A percentile compares a stretch with the other conserved stretches of the same genome.
phyloP scores from a whole-genome alignment of 768 basidiomycete genomes.

The Nidularia sp. region DNA sequence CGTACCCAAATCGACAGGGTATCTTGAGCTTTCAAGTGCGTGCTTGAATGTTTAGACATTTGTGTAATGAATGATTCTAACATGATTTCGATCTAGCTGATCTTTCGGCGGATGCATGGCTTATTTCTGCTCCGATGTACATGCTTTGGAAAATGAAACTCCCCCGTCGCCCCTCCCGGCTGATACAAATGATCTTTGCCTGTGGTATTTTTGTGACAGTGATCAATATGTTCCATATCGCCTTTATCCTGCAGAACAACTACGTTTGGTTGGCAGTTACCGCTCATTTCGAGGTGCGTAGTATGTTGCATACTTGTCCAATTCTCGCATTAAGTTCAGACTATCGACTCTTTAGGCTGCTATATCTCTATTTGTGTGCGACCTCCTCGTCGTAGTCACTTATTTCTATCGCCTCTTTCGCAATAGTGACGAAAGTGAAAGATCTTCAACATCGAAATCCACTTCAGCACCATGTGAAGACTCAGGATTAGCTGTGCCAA shows the following conservation, averaged over 20 bases:
- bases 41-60: background rate
- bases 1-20: background rate
- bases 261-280: background rate
- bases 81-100: background rate
- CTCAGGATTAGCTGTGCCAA: too few species aligned
- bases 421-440: too few species aligned
- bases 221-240: slow-evolving; percentile 5
- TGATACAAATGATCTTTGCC: slow-evolving; percentile 5
- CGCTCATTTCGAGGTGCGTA: slow-evolving; percentile 5
- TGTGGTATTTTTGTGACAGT: slow-evolving; percentile 7
- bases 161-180: background rate
- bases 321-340: too few species aligned
- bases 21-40: slow-evolving; percentile 3
- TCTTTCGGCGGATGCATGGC: slow-evolving; percentile 8
- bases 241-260: slow-evolving; percentile 2
- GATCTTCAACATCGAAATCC: too few species aligned
- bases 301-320: too few species aligned
- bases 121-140: slow-evolving; percentile 4
- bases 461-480: too few species aligned
- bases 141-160: slow-evolving; percentile 7
- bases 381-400: too few species aligned
- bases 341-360: too few species aligned
- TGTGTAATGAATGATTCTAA: background rate
- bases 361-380: too few species aligned
- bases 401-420: too few species aligned